Evolutionary conservation across 805 yeast species (phyloP), one percentile per base, ranked within the genome.

Genomic region (Candida multigemmis): DNA sequence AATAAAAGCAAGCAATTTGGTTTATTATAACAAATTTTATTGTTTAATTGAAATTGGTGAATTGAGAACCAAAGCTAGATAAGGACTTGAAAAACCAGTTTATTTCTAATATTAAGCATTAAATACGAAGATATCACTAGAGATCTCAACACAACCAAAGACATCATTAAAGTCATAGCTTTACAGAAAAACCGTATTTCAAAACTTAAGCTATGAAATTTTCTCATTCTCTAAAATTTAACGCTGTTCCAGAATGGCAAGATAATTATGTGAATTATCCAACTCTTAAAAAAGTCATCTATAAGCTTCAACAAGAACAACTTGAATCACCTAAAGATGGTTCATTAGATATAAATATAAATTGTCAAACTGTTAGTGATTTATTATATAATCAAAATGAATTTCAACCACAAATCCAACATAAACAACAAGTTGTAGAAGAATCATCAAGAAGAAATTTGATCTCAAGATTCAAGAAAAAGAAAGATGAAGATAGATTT

Each of bases 181-280:
- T 21, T 11, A 7, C 9, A 11, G 14, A 6, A 21, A 21, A 11
- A 14, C n/a, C 12, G 22, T 14, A 21, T 11, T 11, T n/a, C n/a
- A n/a, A n/a, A n/a, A n/a, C n/a, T n/a, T n/a, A n/a, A 17, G 10
- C 16, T n/a, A 67, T 67, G 74, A 67, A 67, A 50, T 67, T 67
- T 36, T 56, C 67, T 16, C 71, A 65, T 32, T 65, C 71, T 17
- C 46, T 67, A 27, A 65, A 65, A 42, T 62, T 66, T 36, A 66
- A 66, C 36, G 64, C 68, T n/a, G 74, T 67, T 19, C 74, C 74
- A 4, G 74, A 67, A 41, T 67, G 72, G 71, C 56, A 53, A 35
- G 71, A 65, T 28, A 38, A 49, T 24, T 67, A 67, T 34, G 40
- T 67, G 34, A 54, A 61, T 31, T 66, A 67, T 35, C 56, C 66